Conservation (phyloP, 495 filamentous ascomycete species). For the Daldinia grandis region DNA sequence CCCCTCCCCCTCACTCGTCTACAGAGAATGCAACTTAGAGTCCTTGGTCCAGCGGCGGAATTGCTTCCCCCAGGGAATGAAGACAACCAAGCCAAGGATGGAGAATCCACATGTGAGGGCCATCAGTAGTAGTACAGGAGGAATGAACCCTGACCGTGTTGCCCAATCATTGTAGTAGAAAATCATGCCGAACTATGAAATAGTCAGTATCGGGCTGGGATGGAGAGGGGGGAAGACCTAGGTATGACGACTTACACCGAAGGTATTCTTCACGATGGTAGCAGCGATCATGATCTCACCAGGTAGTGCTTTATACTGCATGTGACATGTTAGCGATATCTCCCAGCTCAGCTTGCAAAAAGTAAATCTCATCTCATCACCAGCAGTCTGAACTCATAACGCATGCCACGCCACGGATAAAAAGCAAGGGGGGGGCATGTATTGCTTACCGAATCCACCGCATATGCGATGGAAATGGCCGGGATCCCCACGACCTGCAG, state of each 20-base stretch:
- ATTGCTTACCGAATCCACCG: constrained; percentile 48
- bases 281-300: constrained; percentile 67
- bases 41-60: constrained; percentile 42
- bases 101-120: constrained; percentile 38
- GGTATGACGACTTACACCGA: constrained; percentile 46
- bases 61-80: constrained; percentile 41
- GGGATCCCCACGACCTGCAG: constrained; percentile 68
- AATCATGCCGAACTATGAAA: constrained; percentile 44
- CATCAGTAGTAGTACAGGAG: constrained; percentile 41
- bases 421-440: constrained; percentile 14
- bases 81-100: constrained; percentile 36
- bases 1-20: neutral
- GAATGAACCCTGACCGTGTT: constrained; percentile 36
- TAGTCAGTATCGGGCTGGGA: neutral
- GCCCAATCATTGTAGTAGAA: constrained; percentile 47
- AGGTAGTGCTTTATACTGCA: constrained; percentile 64
- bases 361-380: neutral
- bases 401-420: neutral
- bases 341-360: neutral
- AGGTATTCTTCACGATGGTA: constrained; percentile 67
- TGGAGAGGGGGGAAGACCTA: neutral
- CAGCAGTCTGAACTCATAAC: neutral
- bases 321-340: constrained; percentile 1
- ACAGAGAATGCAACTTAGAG: constrained; percentile 41
- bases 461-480: constrained; percentile 48